Evolutionary conservation across 176 grass and related monocot genomes (phyloP).

Genomic region (Cenchrus fungigraminus): DNA sequence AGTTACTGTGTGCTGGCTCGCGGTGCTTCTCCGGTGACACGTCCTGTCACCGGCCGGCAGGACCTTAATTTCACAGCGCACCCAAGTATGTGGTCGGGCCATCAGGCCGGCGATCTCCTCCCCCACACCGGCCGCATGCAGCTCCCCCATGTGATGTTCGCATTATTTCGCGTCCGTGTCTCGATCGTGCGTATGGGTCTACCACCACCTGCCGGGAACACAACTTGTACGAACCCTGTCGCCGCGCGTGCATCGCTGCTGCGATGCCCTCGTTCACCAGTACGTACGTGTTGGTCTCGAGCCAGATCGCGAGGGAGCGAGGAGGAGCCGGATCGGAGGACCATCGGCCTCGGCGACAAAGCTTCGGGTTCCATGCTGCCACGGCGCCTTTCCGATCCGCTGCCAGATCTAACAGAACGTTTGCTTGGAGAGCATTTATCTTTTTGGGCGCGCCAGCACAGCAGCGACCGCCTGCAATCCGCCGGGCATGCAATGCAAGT

Average conservation of each 20-base stretch:
- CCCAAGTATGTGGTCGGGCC: neutral
- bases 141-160: no score
- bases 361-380: slow-evolving; percentile 9
- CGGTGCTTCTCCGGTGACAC: neutral
- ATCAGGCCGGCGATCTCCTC: no score
- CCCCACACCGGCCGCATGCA: no score
- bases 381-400: neutral
- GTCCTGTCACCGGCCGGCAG: neutral
- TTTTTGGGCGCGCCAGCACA: slow-evolving; percentile 1
- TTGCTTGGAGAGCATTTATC: neutral
- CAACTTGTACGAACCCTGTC: neutral
- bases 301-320: neutral
- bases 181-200: neutral
- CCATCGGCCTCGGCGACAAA: neutral
- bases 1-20: neutral
- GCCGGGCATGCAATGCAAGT: neutral
- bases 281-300: neutral
- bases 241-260: neutral
- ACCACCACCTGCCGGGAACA: neutral
- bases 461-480: no score
- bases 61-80: neutral
- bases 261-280: neutral
- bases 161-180: no score
- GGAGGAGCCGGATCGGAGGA: neutral
- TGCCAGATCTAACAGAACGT: slow-evolving; percentile 11